Evolutionary conservation across 1,139 yeast genomes (phyloP).

Genomic region (Ogataea hybrid): DNA sequence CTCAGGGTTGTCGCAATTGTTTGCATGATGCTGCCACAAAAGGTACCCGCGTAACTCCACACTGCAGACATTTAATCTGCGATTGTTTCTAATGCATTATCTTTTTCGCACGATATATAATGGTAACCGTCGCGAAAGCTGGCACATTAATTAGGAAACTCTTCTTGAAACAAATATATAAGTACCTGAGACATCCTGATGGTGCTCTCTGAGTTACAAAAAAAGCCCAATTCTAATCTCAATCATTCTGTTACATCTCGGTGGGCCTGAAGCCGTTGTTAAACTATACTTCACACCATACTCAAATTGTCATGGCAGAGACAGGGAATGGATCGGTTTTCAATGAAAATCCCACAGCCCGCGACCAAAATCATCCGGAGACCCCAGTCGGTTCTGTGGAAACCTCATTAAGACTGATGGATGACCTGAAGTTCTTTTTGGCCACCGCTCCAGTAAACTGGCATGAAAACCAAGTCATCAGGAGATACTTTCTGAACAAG

Average conservation of each 20-base stretch:
- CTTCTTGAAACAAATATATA: conserved; percentile 10
- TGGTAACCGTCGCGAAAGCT: background rate
- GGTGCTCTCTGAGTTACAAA: conserved; percentile 5
- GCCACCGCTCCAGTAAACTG: conserved; percentile 95
- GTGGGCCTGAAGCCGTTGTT: conserved; percentile 6
- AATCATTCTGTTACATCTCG: conserved; percentile 6
- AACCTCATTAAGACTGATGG: conserved; percentile 62
- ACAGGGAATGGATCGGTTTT: conserved; percentile 7
- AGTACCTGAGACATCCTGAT: conserved; percentile 12
- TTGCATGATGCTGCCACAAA: conserved; percentile 5
- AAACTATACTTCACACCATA: background rate
- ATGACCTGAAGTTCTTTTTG: conserved; percentile 77
- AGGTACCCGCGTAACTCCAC: conserved; percentile 2
- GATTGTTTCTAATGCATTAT: conserved; percentile 6
- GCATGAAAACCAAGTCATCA: conserved; percentile 84
- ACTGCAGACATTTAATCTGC: conserved; percentile 6
- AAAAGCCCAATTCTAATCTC: conserved; percentile 2
- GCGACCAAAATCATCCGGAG: conserved; percentile 4
- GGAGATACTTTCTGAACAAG: conserved; percentile 80
- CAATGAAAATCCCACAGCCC: conserved; percentile 6
- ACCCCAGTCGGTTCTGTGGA: conserved; percentile 24
- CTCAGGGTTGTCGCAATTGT: background rate
- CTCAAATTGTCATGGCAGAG: conserved; percentile 8
- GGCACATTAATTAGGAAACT: conserved; percentile 2
- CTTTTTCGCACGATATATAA: conserved; percentile 3